phyloP scores from a whole-genome alignment of 257 asterid genomes.

The Solanum chmielewskii region DNA sequence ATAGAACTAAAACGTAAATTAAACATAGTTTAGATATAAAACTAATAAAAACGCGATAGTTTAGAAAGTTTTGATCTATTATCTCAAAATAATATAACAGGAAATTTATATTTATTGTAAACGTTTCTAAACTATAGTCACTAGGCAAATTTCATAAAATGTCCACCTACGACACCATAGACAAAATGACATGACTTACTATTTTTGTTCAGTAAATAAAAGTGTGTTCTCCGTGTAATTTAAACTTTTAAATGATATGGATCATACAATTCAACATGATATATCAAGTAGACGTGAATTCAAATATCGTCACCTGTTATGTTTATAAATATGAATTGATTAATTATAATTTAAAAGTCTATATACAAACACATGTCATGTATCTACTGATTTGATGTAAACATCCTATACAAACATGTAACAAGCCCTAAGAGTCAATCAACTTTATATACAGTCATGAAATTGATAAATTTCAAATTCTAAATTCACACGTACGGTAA shows the following conservation, averaged over 20 bases:
- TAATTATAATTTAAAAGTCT: background rate
- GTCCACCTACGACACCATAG: background rate
- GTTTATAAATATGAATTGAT: background rate
- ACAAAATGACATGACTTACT: background rate
- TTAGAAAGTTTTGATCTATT: background rate
- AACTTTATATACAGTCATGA: background rate
- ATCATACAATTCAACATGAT: background rate
- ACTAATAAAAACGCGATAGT: background rate
- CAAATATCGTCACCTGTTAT: background rate
- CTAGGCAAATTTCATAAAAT: background rate
- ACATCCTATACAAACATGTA: background rate
- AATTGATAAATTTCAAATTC: background rate
- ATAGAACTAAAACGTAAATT: background rate
- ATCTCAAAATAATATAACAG: background rate
- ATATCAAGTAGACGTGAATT: background rate
- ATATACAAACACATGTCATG: background rate
- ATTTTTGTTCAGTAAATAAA: too few species aligned
- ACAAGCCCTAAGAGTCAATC: background rate
- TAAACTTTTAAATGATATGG: too few species aligned
- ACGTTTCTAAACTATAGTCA: background rate
- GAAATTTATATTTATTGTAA: background rate
- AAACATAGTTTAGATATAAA: background rate
- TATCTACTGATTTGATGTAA: too few species aligned
- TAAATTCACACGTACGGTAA: background rate
- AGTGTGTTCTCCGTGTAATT: background rate